These are phyloP conservation scores for Hyphodiscus hymeniophilus DNA, from an alignment of 495 filamentous ascomycete genomes.

Conservation along the genomic window DNA sequence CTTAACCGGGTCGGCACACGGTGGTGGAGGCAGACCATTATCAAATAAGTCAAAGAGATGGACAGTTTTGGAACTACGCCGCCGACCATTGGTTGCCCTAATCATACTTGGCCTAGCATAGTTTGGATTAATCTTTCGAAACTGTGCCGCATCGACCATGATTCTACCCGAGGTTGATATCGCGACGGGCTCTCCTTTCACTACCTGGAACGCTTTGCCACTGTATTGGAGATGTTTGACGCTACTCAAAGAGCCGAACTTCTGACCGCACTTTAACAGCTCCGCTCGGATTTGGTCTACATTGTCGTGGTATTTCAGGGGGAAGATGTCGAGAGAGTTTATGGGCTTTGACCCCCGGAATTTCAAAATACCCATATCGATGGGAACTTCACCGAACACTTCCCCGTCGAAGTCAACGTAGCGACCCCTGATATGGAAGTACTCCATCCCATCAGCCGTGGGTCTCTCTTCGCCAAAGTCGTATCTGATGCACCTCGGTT, in stretches of 20 bases:
- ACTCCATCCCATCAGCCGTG: not conserved
- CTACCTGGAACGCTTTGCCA: constrained; percentile 5
- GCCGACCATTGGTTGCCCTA: not conserved
- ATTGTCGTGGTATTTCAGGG: constrained; percentile 7
- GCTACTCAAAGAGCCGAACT: constrained; percentile 8
- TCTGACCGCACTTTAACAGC: constrained; percentile 9
- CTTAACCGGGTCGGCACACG: constrained; percentile 2
- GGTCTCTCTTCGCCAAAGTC: constrained; percentile 6
- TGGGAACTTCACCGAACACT: constrained; percentile 21
- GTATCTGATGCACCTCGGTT: constrained; percentile 6
- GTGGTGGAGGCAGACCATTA: constrained; percentile 2
- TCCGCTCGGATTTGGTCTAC: constrained; percentile 3
- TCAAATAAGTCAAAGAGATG: not conserved
- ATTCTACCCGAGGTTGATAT: constrained; percentile 5
- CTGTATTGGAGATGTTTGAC: constrained; percentile 6
- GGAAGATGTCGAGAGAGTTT: constrained; percentile 9
- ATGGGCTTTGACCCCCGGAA: constrained; percentile 23
- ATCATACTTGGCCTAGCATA: constrained; percentile 10
- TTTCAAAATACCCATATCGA: constrained; percentile 23
- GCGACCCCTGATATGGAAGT: constrained; percentile 28
- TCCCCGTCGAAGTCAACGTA: constrained; percentile 28
- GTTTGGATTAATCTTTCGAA: constrained; percentile 16
- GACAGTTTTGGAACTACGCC: not conserved
- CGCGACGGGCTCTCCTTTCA: not conserved
- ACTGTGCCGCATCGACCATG: constrained; percentile 12